phyloP scores from a whole-genome alignment of 202 grass and related monocot species.

The Cymbopogon flexuosus region DNA sequence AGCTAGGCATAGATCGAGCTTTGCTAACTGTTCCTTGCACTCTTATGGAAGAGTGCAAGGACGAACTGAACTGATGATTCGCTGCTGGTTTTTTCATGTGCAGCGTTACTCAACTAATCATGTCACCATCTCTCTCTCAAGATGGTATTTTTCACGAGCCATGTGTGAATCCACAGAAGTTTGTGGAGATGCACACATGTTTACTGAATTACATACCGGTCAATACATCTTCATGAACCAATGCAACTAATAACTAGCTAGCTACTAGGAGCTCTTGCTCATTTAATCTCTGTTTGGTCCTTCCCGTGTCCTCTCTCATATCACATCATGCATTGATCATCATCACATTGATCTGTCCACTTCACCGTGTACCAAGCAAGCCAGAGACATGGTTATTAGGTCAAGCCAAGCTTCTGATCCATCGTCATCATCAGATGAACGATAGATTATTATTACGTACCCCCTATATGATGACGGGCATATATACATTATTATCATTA shows the following conservation, averaged over 20 bases:
- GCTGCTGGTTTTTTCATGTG: conserved; percentile 52
- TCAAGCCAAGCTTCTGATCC: background rate
- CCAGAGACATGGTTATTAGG: conserved; percentile 31
- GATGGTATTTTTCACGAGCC: conserved; percentile 7
- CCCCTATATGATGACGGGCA: background rate
- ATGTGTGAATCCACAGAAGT: conserved; percentile 21
- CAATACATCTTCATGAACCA: background rate
- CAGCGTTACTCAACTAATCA: conserved; percentile 10
- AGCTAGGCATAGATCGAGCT: background rate
- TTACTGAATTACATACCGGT: background rate
- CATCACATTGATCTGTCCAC: background rate
- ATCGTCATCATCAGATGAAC: background rate
- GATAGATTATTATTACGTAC: background rate
- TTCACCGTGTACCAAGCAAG: conserved; percentile 12
- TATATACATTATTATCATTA: background rate
- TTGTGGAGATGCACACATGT: background rate
- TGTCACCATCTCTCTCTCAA: background rate
- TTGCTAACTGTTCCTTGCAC: background rate
- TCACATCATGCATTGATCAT: background rate
- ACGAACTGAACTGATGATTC: conserved; percentile 11
- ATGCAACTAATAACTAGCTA: background rate
- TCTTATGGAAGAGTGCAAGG: conserved; percentile 44
- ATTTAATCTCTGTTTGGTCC: background rate
- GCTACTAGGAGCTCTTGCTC: background rate
- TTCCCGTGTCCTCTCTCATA: background rate